Percentiles rank a stretch among this genome's conserved stretches.
Evolutionary conservation across 495 filamentous ascomycete species (phyloP).

Genomic region (Darksidea phi): DNA sequence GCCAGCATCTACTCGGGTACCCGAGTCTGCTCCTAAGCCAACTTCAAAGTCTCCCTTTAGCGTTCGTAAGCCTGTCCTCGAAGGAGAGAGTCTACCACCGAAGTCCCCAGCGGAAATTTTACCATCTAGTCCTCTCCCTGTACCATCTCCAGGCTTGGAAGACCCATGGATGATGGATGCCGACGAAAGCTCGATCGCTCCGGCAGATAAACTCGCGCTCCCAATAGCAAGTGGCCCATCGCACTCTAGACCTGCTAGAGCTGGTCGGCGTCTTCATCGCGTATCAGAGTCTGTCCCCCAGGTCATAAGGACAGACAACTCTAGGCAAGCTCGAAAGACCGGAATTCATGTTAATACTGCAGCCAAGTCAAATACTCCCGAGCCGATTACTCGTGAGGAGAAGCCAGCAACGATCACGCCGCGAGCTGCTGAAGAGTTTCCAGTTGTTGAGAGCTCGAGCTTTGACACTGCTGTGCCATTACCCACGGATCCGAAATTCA

Average conservation of each 20-base stretch:
- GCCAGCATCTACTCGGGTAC: background rate
- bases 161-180: slow-evolving; percentile 26
- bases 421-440: too few species aligned
- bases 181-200: slow-evolving; percentile 18
- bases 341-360: too few species aligned
- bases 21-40: slow-evolving; percentile 4
- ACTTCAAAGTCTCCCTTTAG: slow-evolving; percentile 10
- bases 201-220: slow-evolving; percentile 25
- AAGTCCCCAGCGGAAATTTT: slow-evolving; percentile 6
- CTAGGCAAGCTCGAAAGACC: background rate
- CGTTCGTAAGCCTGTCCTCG: background rate
- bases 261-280: background rate
- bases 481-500: slow-evolving; percentile 1
- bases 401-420: too few species aligned
- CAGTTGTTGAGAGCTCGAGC: too few species aligned
- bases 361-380: too few species aligned
- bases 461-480: background rate
- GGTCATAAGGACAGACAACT: background rate
- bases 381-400: too few species aligned
- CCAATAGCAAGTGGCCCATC: slow-evolving; percentile 24
- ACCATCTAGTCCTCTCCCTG: slow-evolving; percentile 18
- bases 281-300: background rate
- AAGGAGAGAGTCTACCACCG: slow-evolving; percentile 17
- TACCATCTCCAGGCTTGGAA: slow-evolving; percentile 12
- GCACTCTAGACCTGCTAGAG: background rate